A percentile compares a stretch with the other conserved stretches of the same genome.
These are phyloP conservation scores for Forsythia viridissima DNA, from an alignment of 257 asterid species.

Conservation along the genomic window DNA sequence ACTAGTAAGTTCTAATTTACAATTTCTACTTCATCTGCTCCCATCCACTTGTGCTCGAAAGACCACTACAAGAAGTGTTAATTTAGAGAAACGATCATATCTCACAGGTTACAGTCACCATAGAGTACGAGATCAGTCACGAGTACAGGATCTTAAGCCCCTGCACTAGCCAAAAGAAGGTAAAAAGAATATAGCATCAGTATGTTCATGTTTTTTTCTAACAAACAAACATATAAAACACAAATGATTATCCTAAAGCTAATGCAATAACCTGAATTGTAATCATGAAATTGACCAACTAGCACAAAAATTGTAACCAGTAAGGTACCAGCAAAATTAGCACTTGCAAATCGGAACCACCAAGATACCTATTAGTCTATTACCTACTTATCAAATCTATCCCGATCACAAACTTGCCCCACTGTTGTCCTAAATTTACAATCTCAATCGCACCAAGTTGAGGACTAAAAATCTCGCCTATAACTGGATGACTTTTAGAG, in stretches of 20 bases:
- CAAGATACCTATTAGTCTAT: neutral
- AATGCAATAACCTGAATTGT: neutral
- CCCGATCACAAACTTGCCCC: neutral
- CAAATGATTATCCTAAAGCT: neutral
- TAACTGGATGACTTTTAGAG: neutral
- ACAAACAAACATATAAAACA: neutral
- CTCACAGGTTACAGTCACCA: neutral
- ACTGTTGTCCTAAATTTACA: neutral
- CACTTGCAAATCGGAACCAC: neutral
- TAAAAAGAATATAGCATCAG: neutral
- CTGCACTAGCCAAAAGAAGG: neutral
- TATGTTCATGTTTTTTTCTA: neutral
- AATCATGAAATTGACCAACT: neutral
- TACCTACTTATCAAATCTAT: neutral
- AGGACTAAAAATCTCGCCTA: neutral
- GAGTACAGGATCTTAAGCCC: neutral
- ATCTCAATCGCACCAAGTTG: neutral
- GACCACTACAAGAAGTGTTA: neutral
- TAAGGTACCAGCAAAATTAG: neutral
- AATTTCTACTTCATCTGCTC: neutral
- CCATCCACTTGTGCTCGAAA: neutral
- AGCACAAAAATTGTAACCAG: neutral
- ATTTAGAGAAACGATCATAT: neutral
- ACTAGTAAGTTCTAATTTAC: neutral
- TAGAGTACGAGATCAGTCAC: neutral